A percentile compares a stretch with the other conserved stretches of the same genome.
phyloP scores from a whole-genome alignment of 2,329 filamentous ascomycete genomes.

The Conoideocrella luteorostrata region DNA sequence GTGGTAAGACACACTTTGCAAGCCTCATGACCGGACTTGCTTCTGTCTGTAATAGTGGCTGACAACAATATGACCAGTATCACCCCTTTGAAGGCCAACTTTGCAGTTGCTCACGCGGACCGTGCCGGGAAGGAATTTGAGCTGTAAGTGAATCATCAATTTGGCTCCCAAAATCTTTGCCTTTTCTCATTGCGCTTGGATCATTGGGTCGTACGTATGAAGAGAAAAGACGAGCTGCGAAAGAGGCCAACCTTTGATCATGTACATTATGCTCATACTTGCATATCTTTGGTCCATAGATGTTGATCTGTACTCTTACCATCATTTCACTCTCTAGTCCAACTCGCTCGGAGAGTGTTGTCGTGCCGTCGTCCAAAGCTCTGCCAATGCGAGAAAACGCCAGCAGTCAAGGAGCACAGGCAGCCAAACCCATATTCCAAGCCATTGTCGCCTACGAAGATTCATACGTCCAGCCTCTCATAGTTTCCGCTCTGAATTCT shows the following conservation, averaged over 20 bases:
- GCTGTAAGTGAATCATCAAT: slow-evolving; percentile 32
- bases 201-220: slow-evolving; percentile 12
- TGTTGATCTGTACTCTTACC: slow-evolving; percentile 26
- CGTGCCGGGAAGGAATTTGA: slow-evolving; percentile 63
- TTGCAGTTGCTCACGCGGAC: slow-evolving; percentile 55
- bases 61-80: slow-evolving; percentile 48
- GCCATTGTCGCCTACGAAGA: slow-evolving; percentile 82
- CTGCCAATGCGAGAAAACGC: slow-evolving; percentile 16
- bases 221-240: slow-evolving; percentile 6
- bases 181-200: slow-evolving; percentile 6
- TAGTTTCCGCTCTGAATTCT: slow-evolving; percentile 63
- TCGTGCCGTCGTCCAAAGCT: slow-evolving; percentile 9
- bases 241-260: slow-evolving; percentile 10
- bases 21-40: no score
- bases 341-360: slow-evolving; percentile 10
- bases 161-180: slow-evolving; percentile 1
- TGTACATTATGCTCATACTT: slow-evolving; percentile 21
- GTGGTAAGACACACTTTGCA: slow-evolving; percentile 47
- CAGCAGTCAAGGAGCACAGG: neutral
- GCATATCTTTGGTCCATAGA: slow-evolving; percentile 21
- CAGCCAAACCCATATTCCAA: slow-evolving; percentile 31
- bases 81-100: slow-evolving; percentile 87
- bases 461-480: slow-evolving; percentile 79
- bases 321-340: slow-evolving; percentile 18
- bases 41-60: no score